These are phyloP conservation scores for Podila epicladia DNA, from an alignment of 192 early-diverging fungal genomes.

Conservation along the genomic window DNA sequence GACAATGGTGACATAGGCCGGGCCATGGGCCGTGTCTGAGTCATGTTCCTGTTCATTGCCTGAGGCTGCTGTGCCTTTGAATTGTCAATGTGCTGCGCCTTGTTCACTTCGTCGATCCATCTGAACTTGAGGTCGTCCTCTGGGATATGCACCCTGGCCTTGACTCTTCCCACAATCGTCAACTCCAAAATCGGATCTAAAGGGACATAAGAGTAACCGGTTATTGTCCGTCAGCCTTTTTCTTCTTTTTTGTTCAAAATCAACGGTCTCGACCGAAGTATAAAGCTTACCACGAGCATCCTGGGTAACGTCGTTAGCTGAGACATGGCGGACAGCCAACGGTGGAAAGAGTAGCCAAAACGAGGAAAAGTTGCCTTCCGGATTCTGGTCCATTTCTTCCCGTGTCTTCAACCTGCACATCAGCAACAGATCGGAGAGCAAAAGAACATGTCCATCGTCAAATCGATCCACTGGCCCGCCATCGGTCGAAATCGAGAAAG, in stretches of 20 bases:
- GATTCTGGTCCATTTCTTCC: conserved; percentile 42
- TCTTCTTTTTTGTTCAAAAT: too few species aligned
- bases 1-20: conserved; percentile 38
- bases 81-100: conserved; percentile 28
- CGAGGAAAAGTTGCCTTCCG: conserved; percentile 23
- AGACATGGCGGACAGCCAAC: conserved; percentile 53
- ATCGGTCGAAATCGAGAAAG: conserved; percentile 30
- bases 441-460: conserved; percentile 46
- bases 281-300: conserved; percentile 25
- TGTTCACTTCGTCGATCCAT: conserved; percentile 45
- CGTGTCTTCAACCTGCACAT: conserved; percentile 51
- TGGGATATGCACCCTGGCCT: conserved; percentile 28
- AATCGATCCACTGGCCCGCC: conserved; percentile 29
- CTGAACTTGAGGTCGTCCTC: conserved; percentile 19
- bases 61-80: conserved; percentile 12
- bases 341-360: conserved; percentile 59
- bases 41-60: conserved; percentile 20
- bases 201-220: too few species aligned
- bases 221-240: too few species aligned
- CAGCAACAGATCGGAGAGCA: conserved; percentile 57
- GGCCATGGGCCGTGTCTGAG: conserved; percentile 28
- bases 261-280: background rate
- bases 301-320: conserved; percentile 24
- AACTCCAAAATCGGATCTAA: conserved; percentile 30
- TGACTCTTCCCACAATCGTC: conserved; percentile 38